Evolutionary conservation across 139 green algal genomes (phyloP).

Genomic region (Parachlorella kessleri): DNA sequence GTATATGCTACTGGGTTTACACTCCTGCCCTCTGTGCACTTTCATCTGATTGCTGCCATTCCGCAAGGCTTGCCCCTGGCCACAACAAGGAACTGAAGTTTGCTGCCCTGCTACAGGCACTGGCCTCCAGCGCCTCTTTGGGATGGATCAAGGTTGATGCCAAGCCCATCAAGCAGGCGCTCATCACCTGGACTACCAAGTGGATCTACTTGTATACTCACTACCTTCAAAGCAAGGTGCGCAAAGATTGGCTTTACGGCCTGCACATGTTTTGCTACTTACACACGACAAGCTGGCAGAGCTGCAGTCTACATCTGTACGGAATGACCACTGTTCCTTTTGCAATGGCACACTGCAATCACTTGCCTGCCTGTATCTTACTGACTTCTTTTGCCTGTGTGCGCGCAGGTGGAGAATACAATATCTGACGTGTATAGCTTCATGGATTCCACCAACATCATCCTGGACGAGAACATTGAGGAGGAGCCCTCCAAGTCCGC

Average conservation of each 20-base stretch:
- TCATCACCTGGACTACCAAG: conserved; percentile 67
- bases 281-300: too few relatives aligned
- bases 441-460: conserved; percentile 72
- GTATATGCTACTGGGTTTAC: too few relatives aligned
- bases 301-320: too few relatives aligned
- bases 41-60: too few relatives aligned
- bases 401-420: conserved; percentile 45
- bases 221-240: conserved; percentile 70
- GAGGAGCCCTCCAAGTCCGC: not conserved
- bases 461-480: conserved; percentile 62
- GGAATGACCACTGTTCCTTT: not conserved
- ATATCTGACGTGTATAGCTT: conserved; percentile 85
- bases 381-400: not conserved
- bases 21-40: too few relatives aligned
- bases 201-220: conserved; percentile 90
- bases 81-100: too few relatives aligned
- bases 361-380: too few relatives aligned
- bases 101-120: conserved; percentile 3
- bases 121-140: conserved; percentile 34
- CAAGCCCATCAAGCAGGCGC: conserved; percentile 76
- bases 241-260: not conserved
- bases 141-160: conserved; percentile 86
- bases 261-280: conserved; percentile 1
- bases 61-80: too few relatives aligned
- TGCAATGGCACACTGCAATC: not conserved